Percentiles rank a stretch among this genome's conserved stretches.
These are phyloP conservation scores for Jamesozyma hellenica DNA, from an alignment of 805 yeast genomes.

Conservation along the genomic window DNA sequence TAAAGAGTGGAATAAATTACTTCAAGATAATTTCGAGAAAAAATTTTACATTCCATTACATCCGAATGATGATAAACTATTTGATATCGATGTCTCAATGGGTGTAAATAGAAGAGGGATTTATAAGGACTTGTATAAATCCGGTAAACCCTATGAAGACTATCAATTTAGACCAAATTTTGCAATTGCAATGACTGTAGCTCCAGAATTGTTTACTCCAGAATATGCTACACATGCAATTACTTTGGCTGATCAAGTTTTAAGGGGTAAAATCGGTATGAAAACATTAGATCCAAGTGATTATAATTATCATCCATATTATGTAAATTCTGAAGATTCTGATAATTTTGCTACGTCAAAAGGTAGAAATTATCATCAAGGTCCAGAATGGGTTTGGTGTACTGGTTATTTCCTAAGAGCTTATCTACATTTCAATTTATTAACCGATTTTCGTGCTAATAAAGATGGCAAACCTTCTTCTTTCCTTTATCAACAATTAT, in stretches of 20 bases:
- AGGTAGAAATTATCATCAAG: slow-evolving; percentile 96
- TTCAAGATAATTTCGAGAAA: slow-evolving; percentile 68
- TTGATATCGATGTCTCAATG: slow-evolving; percentile 49
- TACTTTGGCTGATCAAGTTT: slow-evolving; percentile 54
- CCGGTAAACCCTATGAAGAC: slow-evolving; percentile 86
- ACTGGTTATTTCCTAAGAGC: slow-evolving; percentile 84
- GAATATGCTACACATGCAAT: slow-evolving; percentile 56
- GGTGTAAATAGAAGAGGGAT: slow-evolving; percentile 80
- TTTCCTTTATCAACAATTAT: slow-evolving; percentile 48
- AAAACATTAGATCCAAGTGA: slow-evolving; percentile 88
- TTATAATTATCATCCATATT: slow-evolving; percentile 83
- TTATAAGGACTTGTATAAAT: slow-evolving; percentile 73
- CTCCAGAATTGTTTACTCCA: slow-evolving; percentile 78
- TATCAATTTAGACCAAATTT: slow-evolving; percentile 89
- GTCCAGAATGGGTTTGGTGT: slow-evolving; percentile 98
- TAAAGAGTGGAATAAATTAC: slow-evolving; percentile 58
- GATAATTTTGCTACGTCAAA: slow-evolving; percentile 86
- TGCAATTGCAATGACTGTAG: slow-evolving; percentile 86
- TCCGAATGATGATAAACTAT: slow-evolving; percentile 49
- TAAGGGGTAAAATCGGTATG: slow-evolving; percentile 89
- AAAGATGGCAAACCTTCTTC: slow-evolving; percentile 34
- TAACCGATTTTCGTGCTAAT: slow-evolving; percentile 29
- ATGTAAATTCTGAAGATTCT: slow-evolving; percentile 68
- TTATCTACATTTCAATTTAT: slow-evolving; percentile 42
- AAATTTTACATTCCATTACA: slow-evolving; percentile 67